A percentile compares a stretch with the other conserved stretches of the same genome.
Conservation (phyloP, 2,329 filamentous ascomycete genomes). For the Trichoderma simmonsii region DNA sequence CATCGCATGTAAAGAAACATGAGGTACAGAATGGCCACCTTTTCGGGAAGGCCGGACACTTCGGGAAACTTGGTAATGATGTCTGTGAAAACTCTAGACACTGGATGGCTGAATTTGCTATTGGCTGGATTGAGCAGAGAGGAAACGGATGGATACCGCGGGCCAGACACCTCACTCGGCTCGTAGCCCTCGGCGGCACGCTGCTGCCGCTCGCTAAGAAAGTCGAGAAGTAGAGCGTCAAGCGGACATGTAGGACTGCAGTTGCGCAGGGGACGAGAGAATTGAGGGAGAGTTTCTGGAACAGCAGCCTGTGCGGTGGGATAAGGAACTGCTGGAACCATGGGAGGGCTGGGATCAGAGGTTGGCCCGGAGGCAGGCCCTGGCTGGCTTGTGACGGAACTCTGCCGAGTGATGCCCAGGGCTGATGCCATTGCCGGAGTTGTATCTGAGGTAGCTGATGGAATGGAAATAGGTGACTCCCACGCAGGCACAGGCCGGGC, state of each 20-base stretch:
- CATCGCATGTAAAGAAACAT: constrained; percentile 89
- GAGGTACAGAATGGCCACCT: constrained; percentile 74
- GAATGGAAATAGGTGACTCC: constrained; percentile 2
- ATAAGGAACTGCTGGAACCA: background rate
- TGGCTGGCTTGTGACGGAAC: constrained; percentile 42
- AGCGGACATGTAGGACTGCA: constrained; percentile 69
- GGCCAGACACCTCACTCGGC: constrained; percentile 65
- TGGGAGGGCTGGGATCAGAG: constrained; percentile 31
- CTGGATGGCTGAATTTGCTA: constrained; percentile 63
- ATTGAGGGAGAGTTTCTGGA: constrained; percentile 20
- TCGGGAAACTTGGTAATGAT: constrained; percentile 81
- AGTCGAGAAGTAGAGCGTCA: constrained; percentile 76
- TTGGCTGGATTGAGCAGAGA: constrained; percentile 71
- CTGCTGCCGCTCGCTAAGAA: constrained; percentile 66
- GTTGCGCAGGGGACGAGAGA: constrained; percentile 51
- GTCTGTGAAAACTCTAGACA: constrained; percentile 83
- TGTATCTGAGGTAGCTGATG: constrained; percentile 2
- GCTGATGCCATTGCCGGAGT: background rate
- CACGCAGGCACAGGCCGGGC: background rate
- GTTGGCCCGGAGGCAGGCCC: constrained; percentile 55
- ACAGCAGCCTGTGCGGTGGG: background rate
- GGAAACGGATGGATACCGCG: constrained; percentile 74
- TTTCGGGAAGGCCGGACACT: constrained; percentile 73
- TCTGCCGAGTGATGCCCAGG: background rate
- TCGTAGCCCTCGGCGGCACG: constrained; percentile 64